Conservation (phyloP, 495 filamentous ascomycete species). For the Podospora anserina region DNA sequence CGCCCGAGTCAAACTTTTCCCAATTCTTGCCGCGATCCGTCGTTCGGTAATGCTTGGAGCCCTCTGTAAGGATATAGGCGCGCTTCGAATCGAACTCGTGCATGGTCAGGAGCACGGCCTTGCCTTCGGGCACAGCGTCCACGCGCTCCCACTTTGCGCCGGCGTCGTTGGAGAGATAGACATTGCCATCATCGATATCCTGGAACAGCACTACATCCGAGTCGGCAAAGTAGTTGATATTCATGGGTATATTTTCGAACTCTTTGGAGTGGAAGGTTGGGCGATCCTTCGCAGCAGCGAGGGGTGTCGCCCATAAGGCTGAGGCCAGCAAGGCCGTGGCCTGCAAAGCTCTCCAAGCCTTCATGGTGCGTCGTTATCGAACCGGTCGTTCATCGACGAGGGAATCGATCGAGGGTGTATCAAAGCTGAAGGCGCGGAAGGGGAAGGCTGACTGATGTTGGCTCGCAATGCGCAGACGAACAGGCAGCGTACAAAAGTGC, state of each 20-base stretch:
- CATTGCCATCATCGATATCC: conserved; percentile 50
- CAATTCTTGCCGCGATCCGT: conserved; percentile 76
- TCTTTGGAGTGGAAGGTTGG: conserved; percentile 48
- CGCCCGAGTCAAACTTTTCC: conserved; percentile 63
- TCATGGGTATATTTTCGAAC: conserved; percentile 59
- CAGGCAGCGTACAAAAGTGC: conserved; percentile 3
- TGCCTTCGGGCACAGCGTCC: conserved; percentile 59
- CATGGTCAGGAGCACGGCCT: conserved; percentile 57
- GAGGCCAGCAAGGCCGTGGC: conserved; percentile 42
- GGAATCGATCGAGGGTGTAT: not conserved
- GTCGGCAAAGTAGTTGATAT: conserved; percentile 81
- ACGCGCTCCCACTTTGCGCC: conserved; percentile 70
- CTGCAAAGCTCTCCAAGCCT: conserved; percentile 43
- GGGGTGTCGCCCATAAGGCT: conserved; percentile 38
- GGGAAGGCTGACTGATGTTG: not conserved
- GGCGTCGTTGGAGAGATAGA: conserved; percentile 73
- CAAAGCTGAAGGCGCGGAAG: not conserved
- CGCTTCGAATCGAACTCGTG: conserved; percentile 75
- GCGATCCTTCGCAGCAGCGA: conserved; percentile 46
- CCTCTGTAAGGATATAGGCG: conserved; percentile 70
- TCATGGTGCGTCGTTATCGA: conserved; percentile 38
- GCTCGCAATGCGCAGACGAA: not conserved
- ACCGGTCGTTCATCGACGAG: conserved; percentile 29
- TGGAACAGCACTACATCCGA: conserved; percentile 71
- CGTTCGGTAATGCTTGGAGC: conserved; percentile 73